Evolutionary conservation across 176 grass and related monocot species (phyloP).

Genomic region (Musa acuminata): DNA sequence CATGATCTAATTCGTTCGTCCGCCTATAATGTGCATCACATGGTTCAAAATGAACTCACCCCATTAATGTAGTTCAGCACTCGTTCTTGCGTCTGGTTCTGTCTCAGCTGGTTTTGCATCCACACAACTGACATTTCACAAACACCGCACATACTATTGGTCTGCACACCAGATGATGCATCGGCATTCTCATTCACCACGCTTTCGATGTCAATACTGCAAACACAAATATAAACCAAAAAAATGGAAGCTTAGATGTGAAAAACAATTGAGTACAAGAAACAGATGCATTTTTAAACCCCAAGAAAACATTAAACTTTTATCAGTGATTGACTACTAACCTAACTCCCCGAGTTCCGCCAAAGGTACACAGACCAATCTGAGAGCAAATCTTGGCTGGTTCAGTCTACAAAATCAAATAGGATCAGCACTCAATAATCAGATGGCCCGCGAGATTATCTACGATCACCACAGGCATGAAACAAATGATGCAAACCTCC

Average conservation of each 20-base stretch:
- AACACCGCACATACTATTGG: not conserved
- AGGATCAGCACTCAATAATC: not conserved
- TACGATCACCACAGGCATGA: not conserved
- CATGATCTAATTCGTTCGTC: not conserved
- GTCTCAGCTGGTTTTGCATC: constrained; percentile 66
- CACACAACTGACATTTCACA: constrained; percentile 45
- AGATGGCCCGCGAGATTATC: not conserved
- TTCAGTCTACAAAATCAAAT: constrained; percentile 38
- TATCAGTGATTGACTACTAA: not conserved
- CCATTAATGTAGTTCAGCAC: constrained; percentile 48
- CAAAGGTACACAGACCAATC: constrained; percentile 53
- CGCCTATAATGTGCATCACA: not conserved
- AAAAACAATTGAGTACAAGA: not conserved
- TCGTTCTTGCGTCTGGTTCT: constrained; percentile 54
- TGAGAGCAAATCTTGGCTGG: constrained; percentile 52
- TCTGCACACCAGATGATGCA: constrained; percentile 11
- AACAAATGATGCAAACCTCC: constrained; percentile 40
- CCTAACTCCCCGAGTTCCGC: constrained; percentile 47
- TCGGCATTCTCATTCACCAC: constrained; percentile 10
- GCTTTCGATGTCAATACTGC: constrained; percentile 10
- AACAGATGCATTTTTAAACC: no score
- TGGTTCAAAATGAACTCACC: constrained; percentile 25
- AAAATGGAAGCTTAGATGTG: not conserved
- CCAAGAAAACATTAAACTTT: not conserved
- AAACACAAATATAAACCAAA: not conserved